Conservation (phyloP, 1,284 basidiomycete species). For the Grifola frondosa region DNA sequence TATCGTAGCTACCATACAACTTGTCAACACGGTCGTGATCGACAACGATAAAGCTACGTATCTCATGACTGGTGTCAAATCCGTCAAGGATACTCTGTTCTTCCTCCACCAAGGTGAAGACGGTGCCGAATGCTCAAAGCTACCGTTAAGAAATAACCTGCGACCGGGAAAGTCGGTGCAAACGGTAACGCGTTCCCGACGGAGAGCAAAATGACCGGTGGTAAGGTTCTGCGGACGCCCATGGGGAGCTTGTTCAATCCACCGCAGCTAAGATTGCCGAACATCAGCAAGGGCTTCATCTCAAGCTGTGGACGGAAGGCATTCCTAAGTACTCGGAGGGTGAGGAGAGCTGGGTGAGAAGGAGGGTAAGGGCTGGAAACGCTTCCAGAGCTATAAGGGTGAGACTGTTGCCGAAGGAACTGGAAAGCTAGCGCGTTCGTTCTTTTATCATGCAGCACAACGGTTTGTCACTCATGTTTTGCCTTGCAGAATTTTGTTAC, state of each 20-base stretch:
- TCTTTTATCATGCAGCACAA: background rate
- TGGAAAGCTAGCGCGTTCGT: conserved; percentile 72
- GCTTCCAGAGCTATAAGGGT: conserved; percentile 95
- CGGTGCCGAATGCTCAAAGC: conserved; percentile 51
- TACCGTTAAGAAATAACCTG: conserved; percentile 54
- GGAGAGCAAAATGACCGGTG: conserved; percentile 71
- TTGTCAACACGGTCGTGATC: conserved; percentile 87
- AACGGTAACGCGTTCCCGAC: conserved; percentile 58
- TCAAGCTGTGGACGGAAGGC: conserved; percentile 77
- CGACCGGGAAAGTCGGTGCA: conserved; percentile 42
- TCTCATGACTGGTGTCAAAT: conserved; percentile 83
- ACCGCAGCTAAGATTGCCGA: conserved; percentile 72
- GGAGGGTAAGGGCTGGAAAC: conserved; percentile 88
- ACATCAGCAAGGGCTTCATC: conserved; percentile 86
- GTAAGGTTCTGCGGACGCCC: conserved; percentile 76
- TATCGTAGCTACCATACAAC: conserved; percentile 52
- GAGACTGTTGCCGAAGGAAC: conserved; percentile 84
- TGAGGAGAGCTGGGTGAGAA: conserved; percentile 64
- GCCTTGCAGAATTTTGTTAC: conserved; percentile 78
- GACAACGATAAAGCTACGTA: conserved; percentile 65
- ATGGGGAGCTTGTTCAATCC: conserved; percentile 75
- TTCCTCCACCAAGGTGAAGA: conserved; percentile 64
- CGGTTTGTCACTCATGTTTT: conserved; percentile 6
- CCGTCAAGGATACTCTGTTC: conserved; percentile 84
- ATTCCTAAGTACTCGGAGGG: conserved; percentile 81